Evolutionary conservation across 176 grass and related monocot species (phyloP), one percentile per base, ranked within the genome.

Genomic region (Echinochloa phyllopogon): DNA sequence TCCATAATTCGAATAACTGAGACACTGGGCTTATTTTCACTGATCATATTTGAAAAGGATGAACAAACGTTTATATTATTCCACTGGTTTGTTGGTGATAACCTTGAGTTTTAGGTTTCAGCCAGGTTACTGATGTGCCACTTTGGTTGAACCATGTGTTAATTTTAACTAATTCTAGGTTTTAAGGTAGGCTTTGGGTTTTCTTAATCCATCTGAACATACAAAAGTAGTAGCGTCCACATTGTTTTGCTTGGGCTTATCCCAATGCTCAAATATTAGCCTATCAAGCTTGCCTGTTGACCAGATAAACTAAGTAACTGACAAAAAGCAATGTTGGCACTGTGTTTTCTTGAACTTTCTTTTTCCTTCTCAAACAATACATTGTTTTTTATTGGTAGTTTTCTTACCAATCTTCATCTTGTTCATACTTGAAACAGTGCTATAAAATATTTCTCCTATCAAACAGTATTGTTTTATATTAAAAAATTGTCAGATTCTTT

Each of bases 331-430:
- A 29, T 72, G 9, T 48, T 33, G 52, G 17, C 23, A 33, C 17
- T 2, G 45, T 51, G 14, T 40, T 38, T 44, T 44, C 42, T 44
- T 9, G 42, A 44, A 44, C 42, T 44, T 8, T 44, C 8, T 9
- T 44, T 43, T 44, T 44, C 8, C 42, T 33, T 33, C 42, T 44
- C 6, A 6, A 44, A 44, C 8, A 9, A 8, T 44, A 9, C 42
- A 44, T 6, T 44, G 6, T 60, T 24, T 24, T 50, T 51, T 16
- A 53, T 14, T 52, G 21, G 11, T 69, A 79, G 23, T 48, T 4
- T 87, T 48, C 21, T 20, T 69, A 33, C 50, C 38, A 78, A 63
- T 83, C 53, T 62, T 47, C 25, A n/a, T 33, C 42, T 16, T 82
- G 12, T 60, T 58, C 65, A 27, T 42, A 40, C 27, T 37, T 50